phyloP scores from a whole-genome alignment of 306 rosid genomes.

The Prunus kanzakura region DNA sequence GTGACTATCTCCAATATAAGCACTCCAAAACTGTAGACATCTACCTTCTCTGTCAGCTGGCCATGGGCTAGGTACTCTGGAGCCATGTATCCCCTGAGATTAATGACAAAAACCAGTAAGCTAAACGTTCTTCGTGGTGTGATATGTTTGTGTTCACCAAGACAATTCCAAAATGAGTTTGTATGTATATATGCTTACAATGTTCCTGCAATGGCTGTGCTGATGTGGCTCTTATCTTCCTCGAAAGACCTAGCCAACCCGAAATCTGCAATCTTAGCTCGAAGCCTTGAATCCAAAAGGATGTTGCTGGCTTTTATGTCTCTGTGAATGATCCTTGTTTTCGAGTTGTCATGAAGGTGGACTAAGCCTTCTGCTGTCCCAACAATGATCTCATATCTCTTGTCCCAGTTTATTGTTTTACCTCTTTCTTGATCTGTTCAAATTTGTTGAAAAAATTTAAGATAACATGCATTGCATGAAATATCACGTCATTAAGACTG shows the following conservation, averaged over 20 bases:
- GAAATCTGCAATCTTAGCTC: constrained; percentile 92
- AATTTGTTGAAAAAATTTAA: neutral
- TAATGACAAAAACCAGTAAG: neutral
- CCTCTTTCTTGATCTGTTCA: constrained; percentile 53
- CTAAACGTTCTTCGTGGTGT: neutral
- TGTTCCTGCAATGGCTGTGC: constrained; percentile 96
- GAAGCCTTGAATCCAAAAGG: constrained; percentile 68
- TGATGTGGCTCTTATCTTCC: constrained; percentile 86
- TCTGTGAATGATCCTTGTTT: constrained; percentile 71
- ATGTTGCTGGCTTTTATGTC: constrained; percentile 94
- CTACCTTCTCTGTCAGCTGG: constrained; percentile 84
- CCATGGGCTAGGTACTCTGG: constrained; percentile 97
- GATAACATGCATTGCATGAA: neutral
- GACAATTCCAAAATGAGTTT: neutral
- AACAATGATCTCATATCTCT: constrained; percentile 56
- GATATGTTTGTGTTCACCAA: neutral
- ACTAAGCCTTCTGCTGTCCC: constrained; percentile 86
- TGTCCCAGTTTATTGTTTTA: constrained; percentile 74
- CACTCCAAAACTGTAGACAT: constrained; percentile 83
- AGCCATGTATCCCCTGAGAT: constrained; percentile 85
- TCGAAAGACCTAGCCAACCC: constrained; percentile 91
- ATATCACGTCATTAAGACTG: neutral
- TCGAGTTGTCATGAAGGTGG: constrained; percentile 77
- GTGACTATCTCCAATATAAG: constrained; percentile 68
- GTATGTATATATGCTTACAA: constrained; percentile 39